Conservation (phyloP, 768 basidiomycete genomes). For the Amanita exitialis region DNA sequence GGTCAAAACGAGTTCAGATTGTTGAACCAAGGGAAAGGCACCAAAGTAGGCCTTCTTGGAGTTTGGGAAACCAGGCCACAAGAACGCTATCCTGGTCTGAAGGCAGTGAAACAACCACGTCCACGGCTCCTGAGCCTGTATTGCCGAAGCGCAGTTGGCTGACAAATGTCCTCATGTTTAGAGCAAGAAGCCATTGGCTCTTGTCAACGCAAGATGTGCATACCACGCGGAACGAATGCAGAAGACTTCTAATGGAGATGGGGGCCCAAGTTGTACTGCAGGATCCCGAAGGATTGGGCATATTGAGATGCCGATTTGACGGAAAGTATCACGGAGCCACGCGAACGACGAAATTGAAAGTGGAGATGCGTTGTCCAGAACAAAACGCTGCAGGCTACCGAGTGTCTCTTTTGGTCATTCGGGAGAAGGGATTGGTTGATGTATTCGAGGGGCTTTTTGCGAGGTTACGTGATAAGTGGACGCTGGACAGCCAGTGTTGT, state of each 20-base stretch:
- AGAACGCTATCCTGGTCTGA: conserved; percentile 38
- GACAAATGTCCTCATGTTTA: conserved; percentile 80
- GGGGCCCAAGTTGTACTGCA: conserved; percentile 61
- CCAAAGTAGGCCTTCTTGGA: conserved; percentile 20
- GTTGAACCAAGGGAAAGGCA: conserved; percentile 30
- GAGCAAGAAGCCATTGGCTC: conserved; percentile 49
- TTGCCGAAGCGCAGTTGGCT: conserved; percentile 73
- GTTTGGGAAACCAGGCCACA: conserved; percentile 8
- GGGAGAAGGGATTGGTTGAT: conserved; percentile 83
- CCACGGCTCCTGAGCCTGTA: conserved; percentile 22
- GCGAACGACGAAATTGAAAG: conserved; percentile 56
- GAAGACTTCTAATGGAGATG: conserved; percentile 59
- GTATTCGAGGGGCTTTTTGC: conserved; percentile 70
- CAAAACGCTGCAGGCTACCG: conserved; percentile 29
- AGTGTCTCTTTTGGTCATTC: conserved; percentile 55
- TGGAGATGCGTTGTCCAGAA: conserved; percentile 51
- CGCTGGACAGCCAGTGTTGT: conserved; percentile 30
- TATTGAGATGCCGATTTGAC: conserved; percentile 71
- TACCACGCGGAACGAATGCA: conserved; percentile 66
- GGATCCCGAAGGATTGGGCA: conserved; percentile 49
- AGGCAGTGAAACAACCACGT: conserved; percentile 19
- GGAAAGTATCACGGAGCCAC: conserved; percentile 48
- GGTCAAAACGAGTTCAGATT: conserved; percentile 33
- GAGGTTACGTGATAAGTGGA: conserved; percentile 62
- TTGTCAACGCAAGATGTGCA: conserved; percentile 48